Conservation (phyloP, 2,329 filamentous ascomycete species). For the Fusarium sp. region DNA sequence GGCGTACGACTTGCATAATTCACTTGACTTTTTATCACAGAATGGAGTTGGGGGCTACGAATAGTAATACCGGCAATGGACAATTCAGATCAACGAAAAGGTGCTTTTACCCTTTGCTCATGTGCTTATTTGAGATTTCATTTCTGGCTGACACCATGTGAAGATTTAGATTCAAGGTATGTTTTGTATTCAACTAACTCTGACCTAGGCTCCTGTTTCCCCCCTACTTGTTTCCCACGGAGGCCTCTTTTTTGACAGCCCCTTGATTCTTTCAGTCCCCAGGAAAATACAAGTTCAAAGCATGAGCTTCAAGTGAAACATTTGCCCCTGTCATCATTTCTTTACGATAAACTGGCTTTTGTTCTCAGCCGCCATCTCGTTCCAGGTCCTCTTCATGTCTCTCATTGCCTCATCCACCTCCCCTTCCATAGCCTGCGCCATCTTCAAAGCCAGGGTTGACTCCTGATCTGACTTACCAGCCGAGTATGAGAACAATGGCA, state of each 20-base stretch:
- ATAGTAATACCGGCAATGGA: conserved; percentile 43
- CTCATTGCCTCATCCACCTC: conserved; percentile 8
- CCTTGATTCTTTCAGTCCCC: background rate
- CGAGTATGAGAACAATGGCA: background rate
- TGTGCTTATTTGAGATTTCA: conserved; percentile 36
- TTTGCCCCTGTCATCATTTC: background rate
- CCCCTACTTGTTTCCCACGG: background rate
- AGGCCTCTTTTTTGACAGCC: background rate
- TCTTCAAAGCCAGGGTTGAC: background rate
- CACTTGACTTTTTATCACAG: conserved; percentile 13
- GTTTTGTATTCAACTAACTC: conserved; percentile 34
- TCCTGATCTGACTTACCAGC: background rate
- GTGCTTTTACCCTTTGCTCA: conserved; percentile 46
- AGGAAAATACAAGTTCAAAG: background rate
- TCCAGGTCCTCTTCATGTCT: conserved; percentile 11
- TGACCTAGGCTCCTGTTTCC: background rate
- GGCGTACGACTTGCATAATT: conserved; percentile 67
- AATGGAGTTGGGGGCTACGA: conserved; percentile 27
- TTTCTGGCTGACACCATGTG: conserved; percentile 43
- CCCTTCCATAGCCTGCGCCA: conserved; percentile 3
- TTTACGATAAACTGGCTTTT: background rate
- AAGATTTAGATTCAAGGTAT: conserved; percentile 40
- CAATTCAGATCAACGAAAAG: conserved; percentile 41
- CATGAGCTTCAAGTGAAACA: conserved; percentile 12
- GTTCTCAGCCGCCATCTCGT: conserved; percentile 1